phyloP scores from a whole-genome alignment of 2,329 filamentous ascomycete species.

The Xylariaceae sp. region DNA sequence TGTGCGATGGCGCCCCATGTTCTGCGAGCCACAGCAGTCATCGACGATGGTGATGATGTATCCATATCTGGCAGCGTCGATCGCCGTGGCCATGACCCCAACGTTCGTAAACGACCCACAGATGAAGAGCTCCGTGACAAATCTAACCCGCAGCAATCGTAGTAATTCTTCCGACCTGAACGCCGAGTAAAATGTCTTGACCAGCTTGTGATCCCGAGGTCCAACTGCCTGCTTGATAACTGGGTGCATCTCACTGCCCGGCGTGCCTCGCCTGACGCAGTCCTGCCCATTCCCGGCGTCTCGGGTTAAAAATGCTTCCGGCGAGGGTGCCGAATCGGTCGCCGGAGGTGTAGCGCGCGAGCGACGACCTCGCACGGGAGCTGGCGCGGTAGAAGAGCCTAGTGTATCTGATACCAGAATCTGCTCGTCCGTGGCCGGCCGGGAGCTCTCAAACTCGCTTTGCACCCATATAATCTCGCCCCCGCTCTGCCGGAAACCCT shows the following conservation, averaged over 20 bases:
- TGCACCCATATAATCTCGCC: slow-evolving; percentile 83
- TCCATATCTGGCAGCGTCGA: slow-evolving; percentile 88
- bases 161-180: slow-evolving; percentile 78
- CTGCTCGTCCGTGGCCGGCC: slow-evolving; percentile 60
- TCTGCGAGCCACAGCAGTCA: slow-evolving; percentile 86
- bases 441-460: slow-evolving; percentile 71
- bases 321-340: slow-evolving; percentile 28
- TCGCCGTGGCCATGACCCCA: slow-evolving; percentile 87
- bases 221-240: slow-evolving; percentile 51
- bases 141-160: slow-evolving; percentile 77
- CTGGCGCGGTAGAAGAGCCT: slow-evolving; percentile 18
- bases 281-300: slow-evolving; percentile 40
- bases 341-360: slow-evolving; percentile 37
- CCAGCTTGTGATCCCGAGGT: slow-evolving; percentile 56
- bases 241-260: slow-evolving; percentile 53
- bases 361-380: slow-evolving; percentile 32
- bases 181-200: slow-evolving; percentile 87
- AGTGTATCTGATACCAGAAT: slow-evolving; percentile 51
- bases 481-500: slow-evolving; percentile 73
- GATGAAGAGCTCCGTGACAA: slow-evolving; percentile 88
- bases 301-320: slow-evolving; percentile 50
- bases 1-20: slow-evolving; percentile 68
- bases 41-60: slow-evolving; percentile 85
- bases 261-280: slow-evolving; percentile 52
- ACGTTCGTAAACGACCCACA: slow-evolving; percentile 87